These are phyloP conservation scores for Dactylellina haptotyla DNA, from an alignment of 2,329 filamentous ascomycete species.

Conservation along the genomic window DNA sequence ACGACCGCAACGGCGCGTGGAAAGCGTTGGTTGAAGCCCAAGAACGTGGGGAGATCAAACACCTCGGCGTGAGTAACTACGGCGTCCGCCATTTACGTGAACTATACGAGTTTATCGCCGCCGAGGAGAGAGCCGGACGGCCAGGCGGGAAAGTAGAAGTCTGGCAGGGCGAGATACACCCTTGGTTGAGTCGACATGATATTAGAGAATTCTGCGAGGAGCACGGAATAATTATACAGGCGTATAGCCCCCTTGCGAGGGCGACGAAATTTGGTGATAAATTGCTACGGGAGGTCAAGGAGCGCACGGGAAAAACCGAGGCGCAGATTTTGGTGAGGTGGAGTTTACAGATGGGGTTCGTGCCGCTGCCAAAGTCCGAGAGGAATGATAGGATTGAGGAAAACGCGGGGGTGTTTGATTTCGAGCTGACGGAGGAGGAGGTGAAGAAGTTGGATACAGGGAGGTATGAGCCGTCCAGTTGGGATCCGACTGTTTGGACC, in stretches of 20 bases:
- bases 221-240: constrained; percentile 70
- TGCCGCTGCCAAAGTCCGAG: constrained; percentile 79
- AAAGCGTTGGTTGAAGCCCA: constrained; percentile 72
- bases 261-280: constrained; percentile 78
- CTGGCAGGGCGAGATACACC: constrained; percentile 89
- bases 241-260: constrained; percentile 71
- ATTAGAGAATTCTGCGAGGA: constrained; percentile 80
- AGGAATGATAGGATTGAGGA: constrained; percentile 73
- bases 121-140: constrained; percentile 61
- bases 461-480: constrained; percentile 68
- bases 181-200: constrained; percentile 82
- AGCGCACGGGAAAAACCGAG: constrained; percentile 77
- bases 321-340: constrained; percentile 84
- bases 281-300: constrained; percentile 71
- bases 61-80: constrained; percentile 74
- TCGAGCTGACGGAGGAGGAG: constrained; percentile 68
- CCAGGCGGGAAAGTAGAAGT: constrained; percentile 80
- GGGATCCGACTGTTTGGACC: constrained; percentile 66
- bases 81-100: constrained; percentile 72
- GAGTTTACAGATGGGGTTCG: constrained; percentile 78
- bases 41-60: constrained; percentile 71
- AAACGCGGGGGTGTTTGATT: constrained; percentile 70
- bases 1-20: constrained; percentile 70
- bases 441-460: constrained; percentile 65
- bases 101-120: constrained; percentile 68